Conservation (phyloP, 2,329 filamentous ascomycete species). For the Pseudomassariella vexata region DNA sequence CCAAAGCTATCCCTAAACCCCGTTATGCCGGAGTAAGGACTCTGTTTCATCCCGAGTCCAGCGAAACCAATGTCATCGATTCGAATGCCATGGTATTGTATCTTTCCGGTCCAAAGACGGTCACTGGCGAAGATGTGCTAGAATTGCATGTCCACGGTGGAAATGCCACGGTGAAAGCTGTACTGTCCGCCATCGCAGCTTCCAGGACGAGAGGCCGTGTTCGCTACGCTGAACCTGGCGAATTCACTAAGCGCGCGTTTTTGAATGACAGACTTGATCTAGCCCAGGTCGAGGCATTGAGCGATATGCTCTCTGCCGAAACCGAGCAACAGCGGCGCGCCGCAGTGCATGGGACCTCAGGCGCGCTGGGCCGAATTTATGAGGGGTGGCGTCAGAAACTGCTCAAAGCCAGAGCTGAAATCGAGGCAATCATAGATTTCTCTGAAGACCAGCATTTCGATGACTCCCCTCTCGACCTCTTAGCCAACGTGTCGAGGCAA, state of each 20-base stretch:
- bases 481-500: conserved; percentile 62
- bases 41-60: conserved; percentile 50
- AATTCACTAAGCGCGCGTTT: conserved; percentile 92
- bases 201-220: conserved; percentile 39
- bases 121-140: conserved; percentile 87
- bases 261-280: conserved; percentile 80
- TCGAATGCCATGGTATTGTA: conserved; percentile 74
- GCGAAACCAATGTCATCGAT: conserved; percentile 57
- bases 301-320: conserved; percentile 59
- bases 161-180: conserved; percentile 78
- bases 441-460: conserved; percentile 97
- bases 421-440: conserved; percentile 96
- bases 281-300: conserved; percentile 69
- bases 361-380: conserved; percentile 67
- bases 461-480: conserved; percentile 69
- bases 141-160: conserved; percentile 96
- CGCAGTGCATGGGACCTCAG: conserved; percentile 72
- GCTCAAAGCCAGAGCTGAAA: conserved; percentile 76
- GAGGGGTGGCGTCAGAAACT: conserved; percentile 75
- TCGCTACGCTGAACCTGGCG: conserved; percentile 88
- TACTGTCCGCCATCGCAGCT: conserved; percentile 68
- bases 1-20: conserved; percentile 36
- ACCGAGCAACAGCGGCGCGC: conserved; percentile 91
- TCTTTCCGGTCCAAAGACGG: conserved; percentile 75
- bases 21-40: conserved; percentile 67